Conservation (phyloP, 208 protist genomes). For the Trypanosomatidae sp. region DNA sequence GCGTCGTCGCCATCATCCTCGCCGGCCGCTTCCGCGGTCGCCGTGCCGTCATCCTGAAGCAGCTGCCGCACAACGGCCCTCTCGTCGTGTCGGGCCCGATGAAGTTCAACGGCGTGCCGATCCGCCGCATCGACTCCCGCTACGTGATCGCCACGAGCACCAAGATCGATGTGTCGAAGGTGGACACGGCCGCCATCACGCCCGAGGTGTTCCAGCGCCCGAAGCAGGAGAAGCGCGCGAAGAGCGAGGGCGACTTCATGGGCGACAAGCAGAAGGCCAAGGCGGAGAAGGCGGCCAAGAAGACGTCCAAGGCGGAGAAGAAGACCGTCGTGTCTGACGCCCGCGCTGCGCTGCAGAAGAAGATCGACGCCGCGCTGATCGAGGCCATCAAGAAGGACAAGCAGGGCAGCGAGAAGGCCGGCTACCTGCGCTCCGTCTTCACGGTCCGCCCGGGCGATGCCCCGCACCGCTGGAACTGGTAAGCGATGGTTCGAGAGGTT, state of each 20-base stretch:
- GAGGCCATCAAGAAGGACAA: conserved; percentile 73
- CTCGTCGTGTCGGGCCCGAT: conserved; percentile 96
- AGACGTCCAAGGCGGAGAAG: conserved; percentile 68
- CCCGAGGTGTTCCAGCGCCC: conserved; percentile 64
- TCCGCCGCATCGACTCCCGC: conserved; percentile 96
- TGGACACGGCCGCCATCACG: conserved; percentile 82
- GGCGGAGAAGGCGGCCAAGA: conserved; percentile 72
- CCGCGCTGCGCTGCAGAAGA: conserved; percentile 78
- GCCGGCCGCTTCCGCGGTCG: conserved; percentile 96
- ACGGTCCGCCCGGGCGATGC: conserved; percentile 80
- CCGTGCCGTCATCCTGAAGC: conserved; percentile 98
- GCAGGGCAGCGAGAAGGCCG: conserved; percentile 70
- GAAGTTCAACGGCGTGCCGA: conserved; percentile 98
- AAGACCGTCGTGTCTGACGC: conserved; percentile 64
- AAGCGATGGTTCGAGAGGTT: no score
- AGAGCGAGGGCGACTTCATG: conserved; percentile 88
- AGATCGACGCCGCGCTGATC: conserved; percentile 73
- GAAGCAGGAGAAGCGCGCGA: conserved; percentile 73
- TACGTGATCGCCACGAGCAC: conserved; percentile 99
- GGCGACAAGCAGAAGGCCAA: conserved; percentile 75
- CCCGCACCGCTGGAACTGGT: conserved; percentile 89
- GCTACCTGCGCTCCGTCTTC: conserved; percentile 87
- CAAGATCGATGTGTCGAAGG: conserved; percentile 93
- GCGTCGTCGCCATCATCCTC: conserved; percentile 82
- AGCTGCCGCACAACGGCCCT: conserved; percentile 94